Evolutionary conservation across 2,329 filamentous ascomycete species (phyloP), one percentile per base, ranked within the genome.

Genomic region (Pseudomassariella vexata): DNA sequence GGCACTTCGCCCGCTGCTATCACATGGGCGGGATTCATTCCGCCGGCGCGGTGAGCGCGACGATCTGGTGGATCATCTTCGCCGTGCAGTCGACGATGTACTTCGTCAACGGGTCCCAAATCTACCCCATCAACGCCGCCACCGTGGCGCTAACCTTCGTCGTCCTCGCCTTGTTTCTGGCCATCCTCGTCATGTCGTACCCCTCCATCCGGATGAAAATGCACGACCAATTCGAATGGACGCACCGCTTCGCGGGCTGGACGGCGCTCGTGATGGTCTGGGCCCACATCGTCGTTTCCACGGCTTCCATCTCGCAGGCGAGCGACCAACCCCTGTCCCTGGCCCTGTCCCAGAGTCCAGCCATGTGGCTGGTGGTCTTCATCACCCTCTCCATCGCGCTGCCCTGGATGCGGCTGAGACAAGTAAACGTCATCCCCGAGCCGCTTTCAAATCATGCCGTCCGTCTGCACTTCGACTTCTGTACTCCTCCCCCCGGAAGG

Each of bases 351-450:
- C 48, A 47, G 10, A 63, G 51, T 12, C 63, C 68, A 5, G 53
- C 61, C 7, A 63, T 90, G 56, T 92, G 83, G 80, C 73, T 83
- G 47, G 64, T 90, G 12, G 45, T 74, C 17, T 51, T 74, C 27
- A 77, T 79, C 27, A 85, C 83, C 2, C 47, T 68, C 24, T 72
- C 80, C 42, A 70, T 89, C 40, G 63, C 81, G 27, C 76, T 82
- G 31, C 83, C 85, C 1, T 94, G 85, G 85, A 52, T 82, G 3
- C 70, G 75, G 36, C 73, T 92, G 18, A 76, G 83, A 34, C 78
- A 74, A 44, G 77, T 85, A 35, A 60, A 63, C 8, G 81, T 90
- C 39, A 62, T 70, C 14, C 65, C 79, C 7, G 78, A 86, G 48
- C 62, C 69, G 4, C 73, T 92, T 12, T 90, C 85, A 0, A 54